Evolutionary conservation across 140 eudicot species (phyloP).

Genomic region (Anethum foeniculum): DNA sequence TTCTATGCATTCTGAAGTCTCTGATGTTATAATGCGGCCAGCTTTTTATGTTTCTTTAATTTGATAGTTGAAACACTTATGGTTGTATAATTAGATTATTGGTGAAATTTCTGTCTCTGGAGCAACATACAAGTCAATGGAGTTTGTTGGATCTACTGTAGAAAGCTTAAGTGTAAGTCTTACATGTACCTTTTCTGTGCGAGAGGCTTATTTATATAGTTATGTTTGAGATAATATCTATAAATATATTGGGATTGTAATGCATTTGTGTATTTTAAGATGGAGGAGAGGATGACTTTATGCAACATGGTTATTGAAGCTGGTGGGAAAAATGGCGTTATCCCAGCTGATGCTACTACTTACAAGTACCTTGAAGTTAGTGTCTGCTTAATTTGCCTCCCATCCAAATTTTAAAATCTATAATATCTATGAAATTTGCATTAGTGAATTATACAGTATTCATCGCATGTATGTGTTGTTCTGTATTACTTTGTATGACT

Average conservation of each 20-base stretch:
- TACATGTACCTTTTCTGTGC: background rate
- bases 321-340: constrained; percentile 95
- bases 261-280: constrained; percentile 31
- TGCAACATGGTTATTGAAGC: constrained; percentile 99
- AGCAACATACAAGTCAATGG: constrained; percentile 96
- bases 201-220: background rate
- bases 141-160: constrained; percentile 86
- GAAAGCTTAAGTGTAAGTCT: constrained; percentile 77
- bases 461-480: background rate
- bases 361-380: constrained; percentile 81
- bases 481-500: background rate
- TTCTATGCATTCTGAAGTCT: background rate
- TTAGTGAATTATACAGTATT: background rate
- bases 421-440: background rate
- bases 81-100: constrained; percentile 49
- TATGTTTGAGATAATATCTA: background rate
- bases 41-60: background rate
- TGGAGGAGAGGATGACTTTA: constrained; percentile 99
- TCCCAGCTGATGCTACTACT: constrained; percentile 92
- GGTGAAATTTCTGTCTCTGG: constrained; percentile 98
- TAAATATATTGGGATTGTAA: background rate
- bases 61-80: background rate
- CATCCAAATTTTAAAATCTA: background rate
- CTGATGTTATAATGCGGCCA: background rate
- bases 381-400: background rate